Evolutionary conservation across 176 grass and related monocot species (phyloP).

Genomic region (Pontederia paniculata): DNA sequence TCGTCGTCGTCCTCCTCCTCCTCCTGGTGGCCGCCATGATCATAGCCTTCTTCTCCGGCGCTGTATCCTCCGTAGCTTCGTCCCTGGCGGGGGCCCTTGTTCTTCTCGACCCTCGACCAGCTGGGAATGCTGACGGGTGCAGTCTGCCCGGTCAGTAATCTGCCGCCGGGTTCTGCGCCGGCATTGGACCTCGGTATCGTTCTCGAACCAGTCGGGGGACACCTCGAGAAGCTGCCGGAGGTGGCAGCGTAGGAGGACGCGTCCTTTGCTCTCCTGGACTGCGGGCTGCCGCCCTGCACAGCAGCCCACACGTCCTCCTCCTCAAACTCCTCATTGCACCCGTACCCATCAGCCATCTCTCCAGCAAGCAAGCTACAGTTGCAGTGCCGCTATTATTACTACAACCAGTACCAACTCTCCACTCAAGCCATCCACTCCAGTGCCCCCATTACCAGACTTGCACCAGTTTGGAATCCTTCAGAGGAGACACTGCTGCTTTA

Average conservation of each 20-base stretch:
- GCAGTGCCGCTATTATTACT: too few relatives aligned
- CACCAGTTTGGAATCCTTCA: too few relatives aligned
- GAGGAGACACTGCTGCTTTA: too few relatives aligned
- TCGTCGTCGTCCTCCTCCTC: constrained; percentile 18
- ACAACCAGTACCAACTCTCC: too few relatives aligned
- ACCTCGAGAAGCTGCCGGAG: neutral
- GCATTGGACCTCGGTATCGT: constrained; percentile 8
- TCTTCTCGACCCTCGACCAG: constrained; percentile 36
- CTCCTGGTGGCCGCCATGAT: neutral
- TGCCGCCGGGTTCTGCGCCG: neutral
- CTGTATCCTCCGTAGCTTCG: too few relatives aligned
- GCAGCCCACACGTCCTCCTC: constrained; percentile 34
- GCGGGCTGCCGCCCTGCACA: constrained; percentile 3
- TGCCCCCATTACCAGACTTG: too few relatives aligned
- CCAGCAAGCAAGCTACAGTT: too few relatives aligned
- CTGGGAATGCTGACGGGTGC: constrained; percentile 31
- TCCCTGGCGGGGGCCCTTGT: neutral
- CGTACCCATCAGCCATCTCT: neutral
- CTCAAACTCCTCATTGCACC: constrained; percentile 24
- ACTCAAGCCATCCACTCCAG: too few relatives aligned
- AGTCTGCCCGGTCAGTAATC: constrained; percentile 10
- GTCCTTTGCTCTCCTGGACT: constrained; percentile 6
- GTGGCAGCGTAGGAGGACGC: neutral
- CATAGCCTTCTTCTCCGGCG: neutral
- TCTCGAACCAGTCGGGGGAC: constrained; percentile 14